Evolutionary conservation across 768 basidiomycete genomes (phyloP), one percentile per base, ranked within the genome.

Genomic region (Epithele typhae): DNA sequence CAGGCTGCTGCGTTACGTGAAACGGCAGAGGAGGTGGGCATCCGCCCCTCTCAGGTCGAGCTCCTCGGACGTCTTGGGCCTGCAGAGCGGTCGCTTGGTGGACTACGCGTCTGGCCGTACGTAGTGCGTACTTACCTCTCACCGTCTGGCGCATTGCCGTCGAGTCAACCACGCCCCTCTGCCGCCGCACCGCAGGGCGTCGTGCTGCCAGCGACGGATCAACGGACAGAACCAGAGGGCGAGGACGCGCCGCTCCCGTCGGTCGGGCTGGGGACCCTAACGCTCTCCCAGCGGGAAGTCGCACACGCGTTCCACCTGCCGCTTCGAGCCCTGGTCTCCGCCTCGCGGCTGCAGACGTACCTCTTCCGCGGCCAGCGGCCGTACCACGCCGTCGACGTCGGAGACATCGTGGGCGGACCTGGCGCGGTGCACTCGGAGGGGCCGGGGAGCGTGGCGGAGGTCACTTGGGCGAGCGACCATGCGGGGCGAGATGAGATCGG

Each of bases 251-350:
- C 82, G 2, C 71, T 85, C 8, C 79, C 82, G 30, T 86, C 84
- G 2, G 64, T 88, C 36, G 71, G 75, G 46, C 64, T 88, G 21
- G 51, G 67, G 10, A 67, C 68, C 17, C 67, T 89, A 24, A 67
- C 68, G 39, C 64, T 74, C 27, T 85, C 84, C 15, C 71, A 68
- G 39, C 59, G 68, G 32, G 88, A 90, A 68, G 88, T 92, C 5
- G 81, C 78, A 5, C 68, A 76, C 32, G 69, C 78, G 10, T 87
- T 91, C 58, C 88, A 88, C 63, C 72, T 90, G 17, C 84, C 87
- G 7, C 62, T 91, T 19, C 56, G 70, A 19, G 72, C 69, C 0
- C 62, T 84, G 5, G 55, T 71, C 19, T 72, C 76, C 35, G 71
- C 72, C 3, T 52, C 66, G 11, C 77, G 80, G 38, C 63, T 81